Base-by-base conservation (phyloP, 1,284 basidiomycete genomes). In the Malassezia brasiliensis region DNA sequence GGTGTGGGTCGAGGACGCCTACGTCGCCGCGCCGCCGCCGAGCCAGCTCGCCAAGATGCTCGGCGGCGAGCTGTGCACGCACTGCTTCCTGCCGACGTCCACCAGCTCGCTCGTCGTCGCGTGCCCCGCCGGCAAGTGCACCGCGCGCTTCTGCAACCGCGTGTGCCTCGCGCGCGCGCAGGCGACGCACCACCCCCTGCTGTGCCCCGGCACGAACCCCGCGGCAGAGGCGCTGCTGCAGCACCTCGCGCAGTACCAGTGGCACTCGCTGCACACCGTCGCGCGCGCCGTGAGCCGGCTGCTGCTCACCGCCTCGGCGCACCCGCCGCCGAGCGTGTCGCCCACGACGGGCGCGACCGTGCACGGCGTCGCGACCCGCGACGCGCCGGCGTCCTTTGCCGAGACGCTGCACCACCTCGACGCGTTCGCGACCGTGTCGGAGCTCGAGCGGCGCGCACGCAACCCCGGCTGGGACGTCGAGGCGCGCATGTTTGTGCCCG, bases 181-280 rank as follows among this genome's bases (percentile, higher is more conserved):
- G 5, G 79, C 79, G 0, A 80, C 79, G 51, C 81, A 81, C 8
- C 87, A 89, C 61, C 81, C 83, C 0, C 76, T 90, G 1, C 78
- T 91, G 9, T 91, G 88, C 65, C 79, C 82, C 1, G 79, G 81
- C 0, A 82, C 83, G 52, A 91, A 90, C 67, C 85, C 85, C 0
- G 81, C 81, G 5, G 82, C 80, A 1, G 74, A 25, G 3, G 79
- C 81, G 0, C 78, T 90, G 3, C 67, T 86, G n/a, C 76, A 77
- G 35, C 83, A 83, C 61, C 81, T 83, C 12, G 78, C 81, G 41
- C 76, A 79, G 25, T 76, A 78, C 15, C 76, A 82, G 52, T 87
- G 85, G 84, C 82, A 87, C 79, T 84, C 83, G 3, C 74, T 87
- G n/a, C 82, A 86, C 64, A 84, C 85, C 1, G 79, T 86, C 20